Evolutionary conservation across 2,329 filamentous ascomycete species (phyloP).

Genomic region (Hymenoscyphus linearis): DNA sequence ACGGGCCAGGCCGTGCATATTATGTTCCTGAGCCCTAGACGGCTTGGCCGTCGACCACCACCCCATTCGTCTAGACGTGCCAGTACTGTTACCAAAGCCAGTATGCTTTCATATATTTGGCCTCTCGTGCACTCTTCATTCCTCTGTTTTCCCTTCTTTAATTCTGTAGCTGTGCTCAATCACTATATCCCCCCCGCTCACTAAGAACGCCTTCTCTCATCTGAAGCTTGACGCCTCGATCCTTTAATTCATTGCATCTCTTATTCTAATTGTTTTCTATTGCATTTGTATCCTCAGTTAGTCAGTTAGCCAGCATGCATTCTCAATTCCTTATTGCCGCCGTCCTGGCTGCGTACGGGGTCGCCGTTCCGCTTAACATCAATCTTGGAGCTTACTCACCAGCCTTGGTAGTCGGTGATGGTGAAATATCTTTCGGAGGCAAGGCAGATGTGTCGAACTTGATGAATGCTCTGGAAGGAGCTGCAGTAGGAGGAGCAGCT

Average conservation of each 20-base stretch:
- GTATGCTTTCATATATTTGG: constrained; percentile 23
- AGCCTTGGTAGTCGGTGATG: constrained; percentile 35
- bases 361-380: constrained; percentile 27
- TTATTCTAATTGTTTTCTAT: background rate
- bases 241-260: constrained; percentile 11
- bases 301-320: constrained; percentile 17
- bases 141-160: constrained; percentile 7
- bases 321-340: constrained; percentile 30
- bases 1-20: constrained; percentile 15
- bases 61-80: no score
- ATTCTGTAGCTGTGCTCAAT: constrained; percentile 26
- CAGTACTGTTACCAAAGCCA: background rate
- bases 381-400: constrained; percentile 19
- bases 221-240: constrained; percentile 29
- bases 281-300: constrained; percentile 7
- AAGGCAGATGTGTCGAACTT: constrained; percentile 40
- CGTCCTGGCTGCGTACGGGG: constrained; percentile 29
- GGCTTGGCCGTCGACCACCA: constrained; percentile 5
- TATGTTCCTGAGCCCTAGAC: constrained; percentile 7
- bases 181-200: constrained; percentile 14
- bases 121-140: constrained; percentile 13
- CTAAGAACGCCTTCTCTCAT: constrained; percentile 12
- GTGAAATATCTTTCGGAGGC: constrained; percentile 44
- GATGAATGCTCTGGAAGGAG: constrained; percentile 43
- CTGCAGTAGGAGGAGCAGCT: constrained; percentile 38